These are phyloP conservation scores for Heliamphora pulchella DNA, from an alignment of 179 eudicot genomes.

Conservation along the genomic window DNA sequence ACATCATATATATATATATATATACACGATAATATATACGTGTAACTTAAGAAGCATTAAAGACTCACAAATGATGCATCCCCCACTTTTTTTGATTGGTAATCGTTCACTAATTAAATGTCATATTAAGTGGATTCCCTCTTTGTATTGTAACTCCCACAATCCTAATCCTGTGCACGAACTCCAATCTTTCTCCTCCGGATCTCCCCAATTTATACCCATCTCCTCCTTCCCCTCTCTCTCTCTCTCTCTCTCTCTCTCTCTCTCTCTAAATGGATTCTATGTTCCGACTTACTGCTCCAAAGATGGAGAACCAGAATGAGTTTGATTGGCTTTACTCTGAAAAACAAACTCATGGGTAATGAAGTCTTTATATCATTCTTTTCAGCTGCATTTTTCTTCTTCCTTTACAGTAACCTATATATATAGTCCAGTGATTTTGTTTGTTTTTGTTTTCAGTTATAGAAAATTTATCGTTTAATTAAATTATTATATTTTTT, in stretches of 20 bases:
- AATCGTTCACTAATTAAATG: conserved; percentile 32
- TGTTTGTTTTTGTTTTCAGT: no score
- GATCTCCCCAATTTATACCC: neutral
- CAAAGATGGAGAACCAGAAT: conserved; percentile 17
- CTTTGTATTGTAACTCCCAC: conserved; percentile 29
- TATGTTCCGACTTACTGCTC: conserved; percentile 5
- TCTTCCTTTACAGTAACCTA: neutral
- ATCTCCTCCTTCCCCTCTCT: neutral
- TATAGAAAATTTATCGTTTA: no score
- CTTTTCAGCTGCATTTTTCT: no score
- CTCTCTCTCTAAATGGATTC: conserved; percentile 12
- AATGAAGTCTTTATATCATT: neutral
- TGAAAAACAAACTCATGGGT: conserved; percentile 19
- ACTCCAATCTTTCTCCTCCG: conserved; percentile 6
- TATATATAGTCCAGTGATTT: neutral
- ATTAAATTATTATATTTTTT: no score
- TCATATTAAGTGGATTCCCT: conserved; percentile 22
- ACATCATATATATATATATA: neutral
- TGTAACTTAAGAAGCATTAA: conserved; percentile 24
- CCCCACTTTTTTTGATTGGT: conserved; percentile 26
- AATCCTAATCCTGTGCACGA: neutral
- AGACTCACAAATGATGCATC: conserved; percentile 26
- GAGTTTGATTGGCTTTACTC: conserved; percentile 18
- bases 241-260: neutral
- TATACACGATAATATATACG: neutral